Percentiles rank a stretch among this genome's conserved stretches.
phyloP scores from a whole-genome alignment of 139 green algal species.

The Volvox africanus region DNA sequence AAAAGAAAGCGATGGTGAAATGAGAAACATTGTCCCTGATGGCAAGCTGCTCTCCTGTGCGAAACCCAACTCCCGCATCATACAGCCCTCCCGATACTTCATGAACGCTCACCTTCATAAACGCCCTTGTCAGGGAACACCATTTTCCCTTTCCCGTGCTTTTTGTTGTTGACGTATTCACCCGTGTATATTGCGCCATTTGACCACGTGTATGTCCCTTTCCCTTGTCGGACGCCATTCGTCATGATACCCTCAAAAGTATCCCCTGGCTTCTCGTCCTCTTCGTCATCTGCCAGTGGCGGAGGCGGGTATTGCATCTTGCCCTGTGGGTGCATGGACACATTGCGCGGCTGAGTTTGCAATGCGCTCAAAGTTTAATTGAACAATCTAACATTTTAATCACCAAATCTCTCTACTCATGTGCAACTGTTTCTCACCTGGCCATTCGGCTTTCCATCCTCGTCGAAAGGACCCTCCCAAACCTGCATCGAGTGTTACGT shows the following conservation, averaged over 20 bases:
- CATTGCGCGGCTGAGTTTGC: background rate
- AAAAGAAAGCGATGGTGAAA: too few species aligned
- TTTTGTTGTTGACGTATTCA: conserved; percentile 66
- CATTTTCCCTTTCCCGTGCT: conserved; percentile 66
- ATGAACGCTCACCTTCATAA: conserved; percentile 73
- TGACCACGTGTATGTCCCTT: conserved; percentile 72
- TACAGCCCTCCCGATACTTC: background rate
- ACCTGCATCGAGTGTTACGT: conserved; percentile 32
- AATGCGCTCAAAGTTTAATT: background rate
- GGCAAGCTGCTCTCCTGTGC: too few species aligned
- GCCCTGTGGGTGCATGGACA: conserved; percentile 42
- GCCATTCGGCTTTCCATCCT: conserved; percentile 69
- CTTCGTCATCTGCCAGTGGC: conserved; percentile 61
- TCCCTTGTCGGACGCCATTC: conserved; percentile 62
- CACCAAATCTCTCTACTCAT: background rate
- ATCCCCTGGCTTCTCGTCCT: conserved; percentile 71
- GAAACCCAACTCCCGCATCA: too few species aligned
- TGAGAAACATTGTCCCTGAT: too few species aligned
- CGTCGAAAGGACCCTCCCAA: conserved; percentile 68
- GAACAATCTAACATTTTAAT: background rate
- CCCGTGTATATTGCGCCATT: conserved; percentile 67
- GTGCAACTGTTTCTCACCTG: conserved; percentile 43
- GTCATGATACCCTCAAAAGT: conserved; percentile 65
- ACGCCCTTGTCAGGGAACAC: conserved; percentile 65
- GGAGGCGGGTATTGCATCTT: conserved; percentile 58